Base-by-base conservation (phyloP, 257 asterid species). In the Avicennia marina region DNA sequence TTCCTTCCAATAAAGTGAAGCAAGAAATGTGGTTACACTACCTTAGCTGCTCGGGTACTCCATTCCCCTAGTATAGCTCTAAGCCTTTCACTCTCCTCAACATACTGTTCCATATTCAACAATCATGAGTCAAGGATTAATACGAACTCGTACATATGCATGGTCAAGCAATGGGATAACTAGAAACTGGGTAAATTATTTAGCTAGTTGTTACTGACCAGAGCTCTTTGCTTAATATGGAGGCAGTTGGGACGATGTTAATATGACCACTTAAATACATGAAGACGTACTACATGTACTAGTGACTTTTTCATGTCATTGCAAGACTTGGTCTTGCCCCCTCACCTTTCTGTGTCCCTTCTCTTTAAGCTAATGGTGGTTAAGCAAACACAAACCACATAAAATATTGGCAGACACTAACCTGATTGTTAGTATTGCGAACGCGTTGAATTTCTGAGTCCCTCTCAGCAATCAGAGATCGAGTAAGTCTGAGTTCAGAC, bases 11-110 rank as follows among this genome's bases (percentile, higher is more conserved):
- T 20, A 42, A 32, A 33, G 11, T 15, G 19, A 63, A 56, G 55
- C 55, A 49, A 58, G 43, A 48, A 64, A 56, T 42, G 20, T 18
- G 27, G 29, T 20, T 4, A 2, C 10, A 38, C 54, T 76, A 93
- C 99, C 95, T 89, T 93, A 53, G 99, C 99, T 55, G 97, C 96
- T 62, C 96, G 81, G 33, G 81, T 71, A 72, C 99, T 93, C 98
- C 98, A 93, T 78, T 93, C 97, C 45, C 95, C 97, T 27, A 93
- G 57, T 75, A 86, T 83, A 43, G 95, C 98, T 70, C 99, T 84
- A 32, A 89, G 94, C 75, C 99, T 80, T 73, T 93, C 99, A 17
- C 84, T 93, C 78, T 93, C 99, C 69, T 86, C 97, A 12, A 93
- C 85, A 66, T 89, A 93, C 99, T 91, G 91, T 68, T 64, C 21